phyloP scores from a whole-genome alignment of 192 early-diverging fungal genomes.

The Entomortierella chlamydospora region DNA sequence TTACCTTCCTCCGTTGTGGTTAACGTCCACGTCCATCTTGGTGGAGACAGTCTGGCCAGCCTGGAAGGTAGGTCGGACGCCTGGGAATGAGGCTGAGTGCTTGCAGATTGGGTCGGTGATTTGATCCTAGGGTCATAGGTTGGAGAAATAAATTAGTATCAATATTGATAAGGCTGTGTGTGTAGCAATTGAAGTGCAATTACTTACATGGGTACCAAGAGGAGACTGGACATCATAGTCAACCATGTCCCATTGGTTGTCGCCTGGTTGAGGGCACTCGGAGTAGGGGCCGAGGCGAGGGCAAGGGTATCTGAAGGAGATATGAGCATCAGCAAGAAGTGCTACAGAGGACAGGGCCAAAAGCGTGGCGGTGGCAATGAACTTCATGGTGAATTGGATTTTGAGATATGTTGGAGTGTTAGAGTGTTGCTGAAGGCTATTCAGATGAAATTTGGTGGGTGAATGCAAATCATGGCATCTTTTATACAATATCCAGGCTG shows the following conservation, averaged over 20 bases:
- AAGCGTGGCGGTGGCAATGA: constrained; percentile 4
- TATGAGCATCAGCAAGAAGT: constrained; percentile 36
- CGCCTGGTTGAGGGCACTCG: constrained; percentile 35
- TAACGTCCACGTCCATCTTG: constrained; percentile 53
- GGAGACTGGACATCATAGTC: constrained; percentile 51
- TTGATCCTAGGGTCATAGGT: constrained; percentile 1
- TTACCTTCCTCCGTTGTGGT: constrained; percentile 49
- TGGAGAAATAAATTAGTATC: not conserved
- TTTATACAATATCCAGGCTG: too few relatives aligned
- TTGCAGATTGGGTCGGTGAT: constrained; percentile 49
- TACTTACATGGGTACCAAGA: constrained; percentile 33
- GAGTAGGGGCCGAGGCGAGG: constrained; percentile 40
- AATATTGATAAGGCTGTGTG: too few relatives aligned
- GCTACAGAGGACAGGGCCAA: constrained; percentile 37
- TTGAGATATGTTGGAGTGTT: not conserved
- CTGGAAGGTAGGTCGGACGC: constrained; percentile 48
- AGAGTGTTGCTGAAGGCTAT: not conserved
- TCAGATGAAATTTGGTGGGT: not conserved
- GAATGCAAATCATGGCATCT: not conserved
- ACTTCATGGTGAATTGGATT: constrained; percentile 17
- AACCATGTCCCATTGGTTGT: constrained; percentile 37
- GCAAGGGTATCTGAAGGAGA: constrained; percentile 53
- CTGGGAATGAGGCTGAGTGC: constrained; percentile 41
- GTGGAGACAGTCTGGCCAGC: constrained; percentile 31
- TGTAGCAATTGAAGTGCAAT: not conserved